phyloP scores from a whole-genome alignment of 108 stramenopile genomes.

The Fragilariopsis cylindrus region DNA sequence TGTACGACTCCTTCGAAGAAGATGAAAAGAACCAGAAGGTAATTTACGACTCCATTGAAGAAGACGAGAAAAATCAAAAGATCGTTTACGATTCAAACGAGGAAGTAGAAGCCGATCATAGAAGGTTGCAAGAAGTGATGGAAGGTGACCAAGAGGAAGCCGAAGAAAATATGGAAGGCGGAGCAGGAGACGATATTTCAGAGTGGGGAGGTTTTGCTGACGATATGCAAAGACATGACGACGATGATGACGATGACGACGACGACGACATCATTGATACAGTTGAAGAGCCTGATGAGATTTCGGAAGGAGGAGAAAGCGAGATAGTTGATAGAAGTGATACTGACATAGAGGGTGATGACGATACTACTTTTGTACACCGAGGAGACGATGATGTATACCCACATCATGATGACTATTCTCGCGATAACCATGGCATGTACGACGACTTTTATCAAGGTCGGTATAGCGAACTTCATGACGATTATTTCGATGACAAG shows the following conservation, averaged over 20 bases:
- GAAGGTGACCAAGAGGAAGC: constrained; percentile 7
- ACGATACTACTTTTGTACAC: constrained; percentile 18
- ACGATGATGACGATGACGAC: constrained; percentile 39
- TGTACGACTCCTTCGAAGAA: constrained; percentile 9
- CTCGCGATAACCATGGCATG: constrained; percentile 33
- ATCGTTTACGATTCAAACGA: constrained; percentile 13
- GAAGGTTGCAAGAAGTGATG: constrained; percentile 28
- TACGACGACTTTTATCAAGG: constrained; percentile 56
- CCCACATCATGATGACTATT: background rate
- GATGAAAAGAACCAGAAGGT: constrained; percentile 12
- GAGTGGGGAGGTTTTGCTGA: constrained; percentile 5
- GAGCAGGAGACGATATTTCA: constrained; percentile 6
- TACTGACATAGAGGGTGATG: constrained; percentile 6
- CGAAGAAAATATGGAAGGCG: constrained; percentile 6
- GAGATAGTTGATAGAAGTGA: background rate
- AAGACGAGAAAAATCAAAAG: constrained; percentile 4
- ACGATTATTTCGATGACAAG: constrained; percentile 72
- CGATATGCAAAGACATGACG: constrained; percentile 11
- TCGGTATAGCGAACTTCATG: constrained; percentile 46
- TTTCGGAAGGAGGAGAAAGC: background rate
- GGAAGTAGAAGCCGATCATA: constrained; percentile 21
- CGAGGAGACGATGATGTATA: constrained; percentile 1
- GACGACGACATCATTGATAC: constrained; percentile 39
- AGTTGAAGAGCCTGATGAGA: background rate
- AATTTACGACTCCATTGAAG: constrained; percentile 15